phyloP scores from a whole-genome alignment of 441 rosid genomes.

The Jatropha multifida region DNA sequence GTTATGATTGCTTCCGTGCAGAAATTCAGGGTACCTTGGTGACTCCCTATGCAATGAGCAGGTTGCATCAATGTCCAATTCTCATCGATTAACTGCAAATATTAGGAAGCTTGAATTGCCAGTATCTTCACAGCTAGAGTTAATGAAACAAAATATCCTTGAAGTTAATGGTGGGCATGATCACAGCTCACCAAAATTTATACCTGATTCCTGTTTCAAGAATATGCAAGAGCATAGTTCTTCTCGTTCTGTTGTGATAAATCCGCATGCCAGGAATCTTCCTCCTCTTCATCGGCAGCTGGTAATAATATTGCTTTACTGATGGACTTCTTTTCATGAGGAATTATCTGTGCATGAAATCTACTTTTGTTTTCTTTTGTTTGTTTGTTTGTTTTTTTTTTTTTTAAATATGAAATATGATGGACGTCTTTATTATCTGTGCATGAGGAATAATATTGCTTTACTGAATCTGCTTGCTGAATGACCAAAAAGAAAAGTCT shows the following conservation, averaged over 20 bases:
- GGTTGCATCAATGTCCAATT: conserved; percentile 22
- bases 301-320: conserved; percentile 31
- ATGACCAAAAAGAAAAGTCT: background rate
- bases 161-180: conserved; percentile 26
- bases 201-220: conserved; percentile 28
- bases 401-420: background rate
- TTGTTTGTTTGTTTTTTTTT: background rate
- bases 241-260: conserved; percentile 19
- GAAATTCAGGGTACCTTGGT: conserved; percentile 29
- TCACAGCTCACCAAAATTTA: conserved; percentile 12
- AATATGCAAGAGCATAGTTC: conserved; percentile 25
- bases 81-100: conserved; percentile 26
- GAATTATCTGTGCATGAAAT: background rate
- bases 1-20: conserved; percentile 26
- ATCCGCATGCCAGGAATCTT: conserved; percentile 29
- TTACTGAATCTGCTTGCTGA: background rate
- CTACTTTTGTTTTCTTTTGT: background rate
- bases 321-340: background rate
- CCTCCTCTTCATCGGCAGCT: conserved; percentile 29
- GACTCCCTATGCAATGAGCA: conserved; percentile 21
- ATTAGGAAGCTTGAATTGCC: conserved; percentile 22
- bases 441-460: no score
- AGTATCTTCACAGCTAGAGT: conserved; percentile 22
- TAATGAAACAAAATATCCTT: conserved; percentile 25
- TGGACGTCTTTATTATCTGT: no score